A percentile compares a stretch with the other conserved stretches of the same genome.
These are phyloP conservation scores for Penicillium glabrum DNA, from an alignment of 2,329 filamentous ascomycete genomes.

Conservation along the genomic window DNA sequence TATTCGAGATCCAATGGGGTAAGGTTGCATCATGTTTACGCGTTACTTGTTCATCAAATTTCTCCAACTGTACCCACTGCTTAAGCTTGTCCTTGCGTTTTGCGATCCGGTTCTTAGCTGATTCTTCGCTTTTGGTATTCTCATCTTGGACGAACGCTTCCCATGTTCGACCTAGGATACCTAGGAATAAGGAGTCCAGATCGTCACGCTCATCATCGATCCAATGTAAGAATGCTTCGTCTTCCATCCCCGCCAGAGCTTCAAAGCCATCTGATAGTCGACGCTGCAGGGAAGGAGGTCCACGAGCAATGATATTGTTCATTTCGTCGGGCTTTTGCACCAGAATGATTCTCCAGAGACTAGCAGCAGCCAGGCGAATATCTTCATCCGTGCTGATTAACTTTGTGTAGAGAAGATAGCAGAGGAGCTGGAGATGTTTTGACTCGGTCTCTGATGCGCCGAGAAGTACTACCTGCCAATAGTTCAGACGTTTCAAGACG, in stretches of 20 bases:
- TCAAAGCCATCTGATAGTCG: constrained; percentile 75
- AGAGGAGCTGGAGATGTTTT: constrained; percentile 81
- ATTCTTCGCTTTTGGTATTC: constrained; percentile 77
- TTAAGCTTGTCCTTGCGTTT: constrained; percentile 81
- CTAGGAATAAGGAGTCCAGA: constrained; percentile 79
- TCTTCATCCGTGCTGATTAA: constrained; percentile 68
- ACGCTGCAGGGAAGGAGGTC: constrained; percentile 68
- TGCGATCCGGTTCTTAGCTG: constrained; percentile 65
- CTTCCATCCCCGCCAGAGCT: constrained; percentile 82
- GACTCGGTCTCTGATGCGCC: constrained; percentile 74
- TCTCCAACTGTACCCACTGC: constrained; percentile 72
- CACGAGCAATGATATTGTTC: constrained; percentile 69
- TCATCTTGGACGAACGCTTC: constrained; percentile 82
- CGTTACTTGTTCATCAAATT: constrained; percentile 68
- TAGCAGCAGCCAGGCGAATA: constrained; percentile 74
- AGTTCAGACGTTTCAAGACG: constrained; percentile 82
- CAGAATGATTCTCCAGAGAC: constrained; percentile 86
- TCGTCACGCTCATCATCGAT: constrained; percentile 77
- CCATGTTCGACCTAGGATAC: constrained; percentile 78
- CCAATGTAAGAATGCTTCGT: constrained; percentile 84
- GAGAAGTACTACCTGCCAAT: constrained; percentile 93
- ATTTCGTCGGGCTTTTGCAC: constrained; percentile 91
- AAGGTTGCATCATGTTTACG: constrained; percentile 84
- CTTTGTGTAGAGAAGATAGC: constrained; percentile 90
- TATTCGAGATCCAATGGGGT: constrained; percentile 91